phyloP scores from a whole-genome alignment of 2,329 filamentous ascomycete genomes.

The Sporothrix brunneoviolacea region DNA sequence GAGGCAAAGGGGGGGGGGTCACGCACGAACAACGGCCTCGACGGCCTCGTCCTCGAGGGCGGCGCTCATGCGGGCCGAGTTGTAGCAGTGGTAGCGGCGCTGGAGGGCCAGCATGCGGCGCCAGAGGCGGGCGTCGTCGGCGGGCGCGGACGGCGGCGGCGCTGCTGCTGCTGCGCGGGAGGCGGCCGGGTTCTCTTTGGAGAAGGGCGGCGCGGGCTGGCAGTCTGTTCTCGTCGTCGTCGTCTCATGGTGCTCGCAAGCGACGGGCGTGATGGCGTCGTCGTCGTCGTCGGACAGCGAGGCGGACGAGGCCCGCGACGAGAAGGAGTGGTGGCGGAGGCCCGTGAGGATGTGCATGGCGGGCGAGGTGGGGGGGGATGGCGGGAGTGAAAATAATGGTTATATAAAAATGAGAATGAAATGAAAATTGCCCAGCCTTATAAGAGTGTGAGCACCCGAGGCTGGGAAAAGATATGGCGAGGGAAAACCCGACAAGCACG shows the following conservation, averaged over 20 bases:
- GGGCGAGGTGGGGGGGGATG: neutral
- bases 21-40: slow-evolving; percentile 32
- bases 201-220: too few relatives aligned
- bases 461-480: too few relatives aligned
- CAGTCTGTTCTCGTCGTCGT: too few relatives aligned
- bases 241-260: neutral
- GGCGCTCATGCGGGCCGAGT: slow-evolving; percentile 37
- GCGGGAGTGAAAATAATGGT: too few relatives aligned
- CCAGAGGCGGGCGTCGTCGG: slow-evolving; percentile 33
- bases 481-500: too few relatives aligned
- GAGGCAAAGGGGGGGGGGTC: neutral
- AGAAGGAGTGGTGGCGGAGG: neutral
- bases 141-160: slow-evolving; percentile 8
- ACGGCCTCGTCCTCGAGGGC: slow-evolving; percentile 32
- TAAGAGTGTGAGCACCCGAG: too few relatives aligned
- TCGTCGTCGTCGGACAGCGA: slow-evolving; percentile 17
- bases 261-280: slow-evolving; percentile 18
- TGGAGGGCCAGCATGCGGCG: slow-evolving; percentile 37
- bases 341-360: neutral
- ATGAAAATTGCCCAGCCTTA: too few relatives aligned
- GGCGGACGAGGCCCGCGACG: slow-evolving; percentile 15
- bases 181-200: slow-evolving; percentile 9
- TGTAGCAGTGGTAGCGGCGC: slow-evolving; percentile 36
- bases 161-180: neutral
- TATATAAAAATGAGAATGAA: too few relatives aligned